Evolutionary conservation across 139 green algal genomes (phyloP).

Genomic region (Diplosphaera chodatii): DNA sequence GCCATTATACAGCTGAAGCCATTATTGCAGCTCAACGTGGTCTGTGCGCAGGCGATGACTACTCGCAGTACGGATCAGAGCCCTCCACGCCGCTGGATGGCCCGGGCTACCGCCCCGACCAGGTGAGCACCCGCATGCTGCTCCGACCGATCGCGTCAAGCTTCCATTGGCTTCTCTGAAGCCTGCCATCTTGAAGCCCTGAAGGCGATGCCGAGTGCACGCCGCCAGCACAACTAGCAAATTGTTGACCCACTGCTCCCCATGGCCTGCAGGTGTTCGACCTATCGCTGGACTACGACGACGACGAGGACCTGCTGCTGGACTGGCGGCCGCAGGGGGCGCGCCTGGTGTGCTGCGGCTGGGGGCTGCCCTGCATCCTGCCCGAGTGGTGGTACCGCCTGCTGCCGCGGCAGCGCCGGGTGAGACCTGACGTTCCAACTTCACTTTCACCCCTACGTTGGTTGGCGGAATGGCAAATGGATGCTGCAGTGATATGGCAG

Average conservation of each 20-base stretch:
- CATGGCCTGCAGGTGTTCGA: slow-evolving; percentile 37
- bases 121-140: no score
- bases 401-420: not conserved
- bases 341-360: slow-evolving; percentile 8
- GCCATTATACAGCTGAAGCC: no score
- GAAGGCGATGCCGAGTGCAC: no score
- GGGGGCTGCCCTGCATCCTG: slow-evolving; percentile 5
- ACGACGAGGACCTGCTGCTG: slow-evolving; percentile 49
- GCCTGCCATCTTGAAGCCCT: no score
- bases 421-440: not conserved
- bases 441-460: no score
- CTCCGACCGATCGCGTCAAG: no score
- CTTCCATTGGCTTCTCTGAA: no score
- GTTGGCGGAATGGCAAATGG: no score
- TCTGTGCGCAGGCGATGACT: not conserved
- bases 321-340: slow-evolving; percentile 47
- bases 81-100: not conserved
- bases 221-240: no score
- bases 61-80: not conserved
- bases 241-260: no score
- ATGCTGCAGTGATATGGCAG: not conserved
- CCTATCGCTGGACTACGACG: slow-evolving; percentile 37
- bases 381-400: slow-evolving; percentile 39
- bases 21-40: no score
- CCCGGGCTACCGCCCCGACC: not conserved